phyloP scores from a whole-genome alignment of 345 rosid genomes.

The Euphorbia peplus region DNA sequence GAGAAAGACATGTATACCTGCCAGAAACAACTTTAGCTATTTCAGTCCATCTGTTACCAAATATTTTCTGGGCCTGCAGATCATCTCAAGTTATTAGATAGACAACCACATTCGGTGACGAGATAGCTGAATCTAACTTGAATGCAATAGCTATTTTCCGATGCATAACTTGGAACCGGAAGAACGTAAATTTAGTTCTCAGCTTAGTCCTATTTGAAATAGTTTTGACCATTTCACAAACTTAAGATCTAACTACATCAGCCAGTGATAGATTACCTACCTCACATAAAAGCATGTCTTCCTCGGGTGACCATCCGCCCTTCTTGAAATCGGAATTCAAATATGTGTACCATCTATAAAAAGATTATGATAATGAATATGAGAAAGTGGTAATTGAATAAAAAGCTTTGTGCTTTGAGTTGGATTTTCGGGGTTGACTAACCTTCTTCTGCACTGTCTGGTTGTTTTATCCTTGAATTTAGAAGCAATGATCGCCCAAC shows the following conservation, averaged over 20 bases:
- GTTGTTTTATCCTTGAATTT: slow-evolving; percentile 90
- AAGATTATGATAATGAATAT: no score
- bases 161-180: slow-evolving; percentile 19
- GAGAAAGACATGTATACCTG: slow-evolving; percentile 48
- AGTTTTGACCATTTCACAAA: slow-evolving; percentile 17
- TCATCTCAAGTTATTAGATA: slow-evolving; percentile 19
- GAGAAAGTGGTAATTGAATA: slow-evolving; percentile 3
- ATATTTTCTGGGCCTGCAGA: slow-evolving; percentile 85
- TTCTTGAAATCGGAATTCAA: slow-evolving; percentile 94
- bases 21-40: slow-evolving; percentile 99
- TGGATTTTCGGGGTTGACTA: slow-evolving; percentile 12
- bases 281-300: slow-evolving; percentile 93
- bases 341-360: slow-evolving; percentile 90
- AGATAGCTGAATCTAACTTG: slow-evolving; percentile 13
- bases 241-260: slow-evolving; percentile 8
- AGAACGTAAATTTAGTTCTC: slow-evolving; percentile 18
- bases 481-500: slow-evolving; percentile 94
- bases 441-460: slow-evolving; percentile 98
- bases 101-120: slow-evolving; percentile 16
- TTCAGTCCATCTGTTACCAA: slow-evolving; percentile 98
- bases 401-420: not conserved
- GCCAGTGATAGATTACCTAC: slow-evolving; percentile 25
- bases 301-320: slow-evolving; percentile 99
- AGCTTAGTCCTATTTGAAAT: slow-evolving; percentile 27
- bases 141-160: slow-evolving; percentile 9